Percentiles rank a stretch among this genome's conserved stretches.
Evolutionary conservation across 2,329 filamentous ascomycete species (phyloP).

Genomic region (Microdochium bolleyi): DNA sequence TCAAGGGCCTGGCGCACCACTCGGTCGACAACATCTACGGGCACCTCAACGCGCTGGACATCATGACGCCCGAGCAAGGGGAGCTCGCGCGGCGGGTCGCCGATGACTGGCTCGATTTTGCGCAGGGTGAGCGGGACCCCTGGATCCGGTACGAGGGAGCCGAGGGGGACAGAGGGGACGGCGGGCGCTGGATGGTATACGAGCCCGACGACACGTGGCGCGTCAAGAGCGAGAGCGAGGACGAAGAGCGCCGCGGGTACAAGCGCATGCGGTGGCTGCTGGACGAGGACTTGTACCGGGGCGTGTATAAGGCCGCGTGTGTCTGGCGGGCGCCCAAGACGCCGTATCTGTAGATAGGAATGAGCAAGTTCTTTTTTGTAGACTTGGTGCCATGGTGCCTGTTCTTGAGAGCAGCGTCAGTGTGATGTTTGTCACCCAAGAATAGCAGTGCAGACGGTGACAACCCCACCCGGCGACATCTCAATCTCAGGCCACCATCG

Average conservation of each 20-base stretch:
- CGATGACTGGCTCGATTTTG: neutral
- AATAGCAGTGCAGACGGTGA: no score
- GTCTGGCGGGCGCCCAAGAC: neutral
- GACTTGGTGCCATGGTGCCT: no score
- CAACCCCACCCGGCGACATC: no score
- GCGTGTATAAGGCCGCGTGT: neutral
- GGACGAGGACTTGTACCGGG: neutral
- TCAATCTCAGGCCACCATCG: no score
- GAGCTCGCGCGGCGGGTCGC: neutral
- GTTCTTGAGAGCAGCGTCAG: no score
- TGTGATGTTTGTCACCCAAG: no score
- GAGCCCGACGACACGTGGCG: neutral
- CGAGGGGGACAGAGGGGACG: neutral
- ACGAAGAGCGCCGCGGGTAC: neutral
- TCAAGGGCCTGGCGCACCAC: neutral
- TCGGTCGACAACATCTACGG: constrained; percentile 1
- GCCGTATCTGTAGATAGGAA: neutral
- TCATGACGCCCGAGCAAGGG: neutral
- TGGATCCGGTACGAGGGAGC: neutral
- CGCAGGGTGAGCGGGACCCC: neutral
- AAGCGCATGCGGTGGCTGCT: neutral
- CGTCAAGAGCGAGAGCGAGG: neutral
- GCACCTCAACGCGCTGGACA: neutral
- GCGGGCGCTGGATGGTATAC: neutral
- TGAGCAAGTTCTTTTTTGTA: no score